phyloP scores from a whole-genome alignment of 768 basidiomycete species.

The Mycena leptocephala region DNA sequence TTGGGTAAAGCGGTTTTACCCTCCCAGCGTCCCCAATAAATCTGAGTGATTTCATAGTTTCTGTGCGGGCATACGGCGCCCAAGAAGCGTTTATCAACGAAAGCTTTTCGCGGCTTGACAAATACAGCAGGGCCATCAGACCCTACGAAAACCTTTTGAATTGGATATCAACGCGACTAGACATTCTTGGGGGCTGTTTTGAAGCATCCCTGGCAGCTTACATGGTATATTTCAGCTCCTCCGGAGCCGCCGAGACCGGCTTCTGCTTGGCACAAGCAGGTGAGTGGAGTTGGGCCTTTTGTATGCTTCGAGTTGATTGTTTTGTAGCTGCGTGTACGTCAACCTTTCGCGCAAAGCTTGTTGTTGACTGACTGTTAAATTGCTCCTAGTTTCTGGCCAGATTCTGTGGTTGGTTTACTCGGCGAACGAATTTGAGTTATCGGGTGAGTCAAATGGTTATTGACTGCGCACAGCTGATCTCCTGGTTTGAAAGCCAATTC shows the following conservation, averaged over 20 bases:
- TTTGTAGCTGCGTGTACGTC: background rate
- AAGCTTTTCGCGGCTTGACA: conserved; percentile 8
- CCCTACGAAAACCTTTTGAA: conserved; percentile 10
- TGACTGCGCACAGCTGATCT: background rate
- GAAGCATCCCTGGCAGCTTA: background rate
- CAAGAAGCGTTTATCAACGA: conserved; percentile 25
- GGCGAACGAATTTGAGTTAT: background rate
- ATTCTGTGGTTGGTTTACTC: background rate
- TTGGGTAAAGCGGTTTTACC: background rate
- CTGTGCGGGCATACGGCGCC: background rate
- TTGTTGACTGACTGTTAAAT: conserved; percentile 48
- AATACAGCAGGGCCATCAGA: conserved; percentile 2
- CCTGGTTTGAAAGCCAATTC: background rate
- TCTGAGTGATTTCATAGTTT: background rate
- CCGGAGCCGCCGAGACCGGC: background rate
- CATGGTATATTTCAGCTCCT: background rate
- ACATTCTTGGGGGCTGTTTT: background rate
- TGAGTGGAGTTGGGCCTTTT: background rate
- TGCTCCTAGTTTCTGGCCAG: background rate
- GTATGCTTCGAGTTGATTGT: background rate
- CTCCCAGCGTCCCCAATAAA: background rate
- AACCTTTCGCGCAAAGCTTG: background rate
- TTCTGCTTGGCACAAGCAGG: background rate
- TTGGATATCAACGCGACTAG: background rate
- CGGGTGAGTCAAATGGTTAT: conserved; percentile 40